Base-by-base conservation (phyloP, 768 basidiomycete genomes). In the Chalciporus pseudorubinellus region DNA sequence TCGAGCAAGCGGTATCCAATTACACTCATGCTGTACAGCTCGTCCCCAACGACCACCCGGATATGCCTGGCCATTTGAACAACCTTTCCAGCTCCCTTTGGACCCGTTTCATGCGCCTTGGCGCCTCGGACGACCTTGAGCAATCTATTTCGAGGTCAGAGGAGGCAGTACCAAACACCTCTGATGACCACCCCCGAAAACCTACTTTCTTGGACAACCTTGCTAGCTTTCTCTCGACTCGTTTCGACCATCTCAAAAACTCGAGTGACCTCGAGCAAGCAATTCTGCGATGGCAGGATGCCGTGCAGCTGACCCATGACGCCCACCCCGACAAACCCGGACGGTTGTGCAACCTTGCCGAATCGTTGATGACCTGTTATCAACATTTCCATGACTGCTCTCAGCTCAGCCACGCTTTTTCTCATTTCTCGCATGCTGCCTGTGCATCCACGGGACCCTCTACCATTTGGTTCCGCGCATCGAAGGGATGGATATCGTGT, bases 371-470 rank as follows among this genome's bases (percentile, higher is more conserved):
- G 22, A 12, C 20, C 21, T 29, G 44, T 36, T 51, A 34, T 20
- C 16, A 42, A 26, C 24, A 5, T 6, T n/a, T 36, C 13, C 43
- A 20, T 10, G 33, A 31, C 14, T 29, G 2, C 19, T 13, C 40
- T 33, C 46, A 44, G 33, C 50, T 56, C 16, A 50, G 48, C 11
- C 29, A 48, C 16, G 51, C 55, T 3, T 26, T 56, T 34, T 46
- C 46, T 2, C 28, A 48, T 9, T 58, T 38, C 16, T 48, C 46
- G 16, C 20, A n/a, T 18, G 53, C 50, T 16, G 54, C 56, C 36
- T 40, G 53, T 19, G 6, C 43, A 7, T 26, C 39, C 21, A 19
- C 11, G 0, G 57, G 53, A 3, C 38, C 46, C 3, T 10, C 28
- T 12, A 12, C 34, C 10, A 9, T 18, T 19, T 26, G 54, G 16